These are phyloP conservation scores for Schizothecium vesticola DNA, from an alignment of 495 filamentous ascomycete genomes.

Conservation along the genomic window DNA sequence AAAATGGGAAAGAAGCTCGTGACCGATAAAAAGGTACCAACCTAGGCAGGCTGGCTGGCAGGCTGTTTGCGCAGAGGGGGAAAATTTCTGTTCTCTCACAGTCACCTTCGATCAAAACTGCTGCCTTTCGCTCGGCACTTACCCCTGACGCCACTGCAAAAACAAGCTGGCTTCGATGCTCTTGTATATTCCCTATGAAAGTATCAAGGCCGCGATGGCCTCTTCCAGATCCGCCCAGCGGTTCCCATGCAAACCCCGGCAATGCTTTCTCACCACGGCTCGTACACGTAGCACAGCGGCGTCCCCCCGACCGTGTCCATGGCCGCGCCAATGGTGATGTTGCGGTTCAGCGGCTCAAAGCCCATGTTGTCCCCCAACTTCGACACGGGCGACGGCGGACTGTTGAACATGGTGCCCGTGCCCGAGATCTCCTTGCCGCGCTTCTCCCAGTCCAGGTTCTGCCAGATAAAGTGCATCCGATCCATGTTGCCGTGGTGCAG, in stretches of 20 bases:
- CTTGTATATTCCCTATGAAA: background rate
- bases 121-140: no score
- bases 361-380: conserved; percentile 23
- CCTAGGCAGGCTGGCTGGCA: no score
- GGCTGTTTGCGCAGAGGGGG: no score
- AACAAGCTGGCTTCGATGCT: background rate
- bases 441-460: conserved; percentile 41
- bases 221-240: background rate
- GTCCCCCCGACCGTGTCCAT: conserved; percentile 22
- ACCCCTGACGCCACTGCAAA: no score
- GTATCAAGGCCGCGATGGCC: background rate
- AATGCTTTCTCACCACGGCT: conserved; percentile 10
- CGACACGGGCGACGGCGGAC: conserved; percentile 23
- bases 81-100: no score
- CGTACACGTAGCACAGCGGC: conserved; percentile 26
- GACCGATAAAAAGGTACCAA: no score
- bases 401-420: conserved; percentile 42
- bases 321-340: conserved; percentile 6
- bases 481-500: conserved; percentile 68
- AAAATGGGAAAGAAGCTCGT: no score
- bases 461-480: conserved; percentile 68
- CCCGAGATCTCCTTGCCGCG: conserved; percentile 37
- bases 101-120: no score
- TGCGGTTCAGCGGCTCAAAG: conserved; percentile 15
- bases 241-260: background rate